phyloP scores from a whole-genome alignment of 352 stramenopile genomes.

The Pythium pectinolyticum region DNA sequence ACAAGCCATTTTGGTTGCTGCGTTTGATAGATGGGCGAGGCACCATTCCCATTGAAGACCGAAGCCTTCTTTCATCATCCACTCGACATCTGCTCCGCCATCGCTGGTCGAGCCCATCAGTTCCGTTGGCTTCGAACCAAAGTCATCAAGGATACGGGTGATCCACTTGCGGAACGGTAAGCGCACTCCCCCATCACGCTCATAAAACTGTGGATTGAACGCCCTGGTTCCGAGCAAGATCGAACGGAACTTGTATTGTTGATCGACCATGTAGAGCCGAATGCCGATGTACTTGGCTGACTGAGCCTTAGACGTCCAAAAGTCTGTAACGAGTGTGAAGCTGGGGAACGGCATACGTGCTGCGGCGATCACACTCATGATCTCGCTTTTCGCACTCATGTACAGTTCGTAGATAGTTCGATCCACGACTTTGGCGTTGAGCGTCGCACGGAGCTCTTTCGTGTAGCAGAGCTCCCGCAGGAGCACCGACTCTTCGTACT shows the following conservation, averaged over 20 bases:
- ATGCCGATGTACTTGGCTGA: not conserved
- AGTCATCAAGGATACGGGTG: not conserved
- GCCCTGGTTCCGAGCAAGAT: not conserved
- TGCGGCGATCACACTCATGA: not conserved
- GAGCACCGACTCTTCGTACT: not conserved
- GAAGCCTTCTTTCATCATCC: not conserved
- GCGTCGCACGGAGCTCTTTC: not conserved
- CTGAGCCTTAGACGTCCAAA: not conserved
- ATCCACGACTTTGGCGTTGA: not conserved
- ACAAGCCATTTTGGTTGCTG: not conserved
- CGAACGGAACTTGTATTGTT: slow-evolving; percentile 1
- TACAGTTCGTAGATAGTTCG: not conserved
- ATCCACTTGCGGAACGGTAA: not conserved
- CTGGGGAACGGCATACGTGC: not conserved
- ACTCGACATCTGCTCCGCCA: not conserved
- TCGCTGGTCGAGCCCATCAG: slow-evolving; percentile 1
- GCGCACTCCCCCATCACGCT: not conserved
- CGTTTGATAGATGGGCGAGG: slow-evolving; percentile 2
- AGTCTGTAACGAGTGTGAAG: not conserved
- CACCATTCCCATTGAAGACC: slow-evolving; percentile 10
- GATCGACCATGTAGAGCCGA: slow-evolving; percentile 8
- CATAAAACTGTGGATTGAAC: not conserved
- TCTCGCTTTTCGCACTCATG: not conserved
- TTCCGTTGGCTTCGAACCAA: not conserved
- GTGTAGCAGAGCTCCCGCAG: not conserved